Percentiles rank a stretch among this genome's conserved stretches.
These are phyloP conservation scores for Colletotrichum paranaense DNA, from an alignment of 2,329 filamentous ascomycete species.

Conservation along the genomic window DNA sequence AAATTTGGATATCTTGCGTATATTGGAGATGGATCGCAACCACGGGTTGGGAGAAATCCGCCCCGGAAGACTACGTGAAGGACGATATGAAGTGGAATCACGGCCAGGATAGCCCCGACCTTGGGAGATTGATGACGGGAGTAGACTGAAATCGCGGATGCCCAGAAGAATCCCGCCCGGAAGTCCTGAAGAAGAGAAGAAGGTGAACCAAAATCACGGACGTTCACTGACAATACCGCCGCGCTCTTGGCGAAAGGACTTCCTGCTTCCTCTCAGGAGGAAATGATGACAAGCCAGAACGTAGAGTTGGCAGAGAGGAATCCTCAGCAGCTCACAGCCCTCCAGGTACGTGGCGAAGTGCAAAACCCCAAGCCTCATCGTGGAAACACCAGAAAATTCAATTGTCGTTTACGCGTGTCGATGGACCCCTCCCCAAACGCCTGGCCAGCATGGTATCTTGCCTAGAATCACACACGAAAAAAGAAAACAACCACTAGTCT, in stretches of 20 bases:
- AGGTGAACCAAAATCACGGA: neutral
- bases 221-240: neutral
- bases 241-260: neutral
- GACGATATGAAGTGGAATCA: neutral
- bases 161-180: neutral
- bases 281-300: neutral
- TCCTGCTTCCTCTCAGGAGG: neutral
- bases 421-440: slow-evolving; percentile 6
- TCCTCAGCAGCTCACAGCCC: neutral
- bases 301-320: neutral
- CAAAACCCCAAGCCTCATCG: neutral
- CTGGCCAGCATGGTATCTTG: slow-evolving; percentile 28
- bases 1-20: neutral
- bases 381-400: neutral
- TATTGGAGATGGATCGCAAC: neutral
- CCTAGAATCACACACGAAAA: neutral
- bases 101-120: neutral
- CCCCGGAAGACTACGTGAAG: neutral
- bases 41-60: neutral
- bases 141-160: neutral
- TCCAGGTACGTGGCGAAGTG: neutral
- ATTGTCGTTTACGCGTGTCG: neutral
- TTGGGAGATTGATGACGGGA: neutral
- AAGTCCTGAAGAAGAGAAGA: neutral
- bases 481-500: neutral